Evolutionary conservation across 306 rosid genomes (phyloP).

Genomic region (Dryas drummondii): DNA sequence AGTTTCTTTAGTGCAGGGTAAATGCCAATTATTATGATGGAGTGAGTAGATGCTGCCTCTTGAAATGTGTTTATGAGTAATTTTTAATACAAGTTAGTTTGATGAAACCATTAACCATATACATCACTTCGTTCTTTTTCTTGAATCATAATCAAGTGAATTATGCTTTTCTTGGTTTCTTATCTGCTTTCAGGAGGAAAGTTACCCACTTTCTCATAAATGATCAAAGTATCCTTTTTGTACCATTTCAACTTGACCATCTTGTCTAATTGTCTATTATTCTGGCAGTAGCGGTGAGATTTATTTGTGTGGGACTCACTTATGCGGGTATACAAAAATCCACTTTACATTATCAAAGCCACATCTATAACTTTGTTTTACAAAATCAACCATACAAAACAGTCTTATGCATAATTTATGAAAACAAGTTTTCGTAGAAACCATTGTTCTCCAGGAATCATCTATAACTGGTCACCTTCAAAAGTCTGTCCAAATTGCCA

Average conservation of each 20-base stretch:
- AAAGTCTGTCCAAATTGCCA: conserved; percentile 45
- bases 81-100: background rate
- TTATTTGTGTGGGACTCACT: no score
- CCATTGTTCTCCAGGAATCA: background rate
- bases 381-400: background rate
- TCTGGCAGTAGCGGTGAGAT: no score
- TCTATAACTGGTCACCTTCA: conserved; percentile 38
- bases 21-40: background rate
- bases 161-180: background rate
- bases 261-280: no score
- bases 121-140: background rate
- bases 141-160: background rate
- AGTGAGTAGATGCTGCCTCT: background rate
- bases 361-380: background rate
- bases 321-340: background rate
- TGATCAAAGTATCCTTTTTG: background rate
- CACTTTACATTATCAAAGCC: background rate
- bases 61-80: background rate
- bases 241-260: no score
- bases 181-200: background rate
- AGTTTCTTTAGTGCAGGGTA: background rate
- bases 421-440: background rate
- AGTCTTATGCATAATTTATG: background rate
- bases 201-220: background rate
- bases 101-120: background rate